phyloP scores from a whole-genome alignment of 2,329 filamentous ascomycete species.

The Fusarium albidum region DNA sequence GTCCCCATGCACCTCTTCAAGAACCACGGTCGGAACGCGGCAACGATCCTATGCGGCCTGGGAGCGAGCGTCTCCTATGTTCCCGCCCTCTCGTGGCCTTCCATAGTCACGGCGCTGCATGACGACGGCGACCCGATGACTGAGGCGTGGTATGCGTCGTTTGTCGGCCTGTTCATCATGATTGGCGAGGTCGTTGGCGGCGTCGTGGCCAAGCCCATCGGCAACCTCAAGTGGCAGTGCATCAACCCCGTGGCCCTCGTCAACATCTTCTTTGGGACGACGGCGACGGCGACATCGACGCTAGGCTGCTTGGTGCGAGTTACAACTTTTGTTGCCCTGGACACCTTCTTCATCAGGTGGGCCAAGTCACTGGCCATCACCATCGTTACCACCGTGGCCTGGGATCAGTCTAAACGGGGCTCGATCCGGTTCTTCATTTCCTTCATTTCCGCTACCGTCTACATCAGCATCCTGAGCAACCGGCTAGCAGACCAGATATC shows the following conservation, averaged over 20 bases:
- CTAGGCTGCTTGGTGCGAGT: slow-evolving; percentile 40
- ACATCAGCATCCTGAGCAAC: slow-evolving; percentile 45
- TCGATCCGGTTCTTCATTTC: slow-evolving; percentile 48
- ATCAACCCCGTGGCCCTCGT: slow-evolving; percentile 40
- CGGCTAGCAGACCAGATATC: slow-evolving; percentile 43
- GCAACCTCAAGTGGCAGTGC: slow-evolving; percentile 45
- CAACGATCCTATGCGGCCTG: slow-evolving; percentile 43
- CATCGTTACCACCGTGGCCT: slow-evolving; percentile 44
- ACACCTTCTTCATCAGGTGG: slow-evolving; percentile 48
- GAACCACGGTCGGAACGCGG: slow-evolving; percentile 44
- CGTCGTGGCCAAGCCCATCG: slow-evolving; percentile 37
- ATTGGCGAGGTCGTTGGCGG: slow-evolving; percentile 40
- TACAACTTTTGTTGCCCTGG: slow-evolving; percentile 41
- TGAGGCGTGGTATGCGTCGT: slow-evolving; percentile 38
- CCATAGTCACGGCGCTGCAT: slow-evolving; percentile 45
- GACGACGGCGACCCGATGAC: slow-evolving; percentile 35
- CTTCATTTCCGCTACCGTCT: slow-evolving; percentile 45
- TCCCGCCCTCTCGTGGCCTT: slow-evolving; percentile 49
- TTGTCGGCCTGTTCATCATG: slow-evolving; percentile 42
- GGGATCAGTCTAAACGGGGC: slow-evolving; percentile 47
- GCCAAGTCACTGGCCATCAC: slow-evolving; percentile 46
- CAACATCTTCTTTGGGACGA: slow-evolving; percentile 42
- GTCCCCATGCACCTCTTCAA: slow-evolving; percentile 48
- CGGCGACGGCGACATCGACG: slow-evolving; percentile 40
- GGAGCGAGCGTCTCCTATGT: slow-evolving; percentile 50